Base-by-base conservation (phyloP, 2,329 filamentous ascomycete species). In the Xylariomycetidae sp. region DNA sequence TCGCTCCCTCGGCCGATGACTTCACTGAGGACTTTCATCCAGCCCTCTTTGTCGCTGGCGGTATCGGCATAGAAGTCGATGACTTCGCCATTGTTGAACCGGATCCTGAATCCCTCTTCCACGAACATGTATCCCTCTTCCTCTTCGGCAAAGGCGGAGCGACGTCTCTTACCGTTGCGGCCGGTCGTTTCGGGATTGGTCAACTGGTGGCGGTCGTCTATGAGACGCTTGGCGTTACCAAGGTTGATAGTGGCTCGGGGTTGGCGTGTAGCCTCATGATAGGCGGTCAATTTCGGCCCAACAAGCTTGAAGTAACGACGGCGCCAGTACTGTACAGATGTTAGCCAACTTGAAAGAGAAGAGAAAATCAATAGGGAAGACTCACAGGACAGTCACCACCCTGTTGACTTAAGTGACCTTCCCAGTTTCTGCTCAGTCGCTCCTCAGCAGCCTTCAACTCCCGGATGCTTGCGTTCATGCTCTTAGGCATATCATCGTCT, bases 41-140 rank as follows among this genome's bases (percentile, higher is more conserved):
- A 98, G 34, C 80, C 84, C 28, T 95, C 87, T 65, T 97, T 98
- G 55, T 92, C 84, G 25, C 77, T 77, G 2, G 82, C 77, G 19
- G 80, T 89, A 61, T 97, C 90, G 54, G 90, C 92, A 56, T 98
- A 97, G 59, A 97, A 97, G 68, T 97, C 90, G 56, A 98, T 98
- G 44, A 95, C 81, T 64, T 98, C 92, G 41, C 92, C 92, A 54
- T 98, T 98, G 58, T 87, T 94, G 64, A 98, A 98, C 37, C 90
- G 88, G 58, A 98, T 94, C 25, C 92, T 87, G 82, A 98, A 98
- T 3, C 92, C 92, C 59, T 98, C 92, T 61, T 98, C 92, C 33
- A 98, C 90, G 59, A 98, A 98, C 85, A 96, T 95, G 69, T 98
- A 98, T 26, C 92, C 92, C 58, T 98, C 92, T 63, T 98, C 92